Percentiles rank a stretch among this genome's conserved stretches.
Evolutionary conservation across 139 green algal genomes (phyloP).

Genomic region (Eudorina sp.): DNA sequence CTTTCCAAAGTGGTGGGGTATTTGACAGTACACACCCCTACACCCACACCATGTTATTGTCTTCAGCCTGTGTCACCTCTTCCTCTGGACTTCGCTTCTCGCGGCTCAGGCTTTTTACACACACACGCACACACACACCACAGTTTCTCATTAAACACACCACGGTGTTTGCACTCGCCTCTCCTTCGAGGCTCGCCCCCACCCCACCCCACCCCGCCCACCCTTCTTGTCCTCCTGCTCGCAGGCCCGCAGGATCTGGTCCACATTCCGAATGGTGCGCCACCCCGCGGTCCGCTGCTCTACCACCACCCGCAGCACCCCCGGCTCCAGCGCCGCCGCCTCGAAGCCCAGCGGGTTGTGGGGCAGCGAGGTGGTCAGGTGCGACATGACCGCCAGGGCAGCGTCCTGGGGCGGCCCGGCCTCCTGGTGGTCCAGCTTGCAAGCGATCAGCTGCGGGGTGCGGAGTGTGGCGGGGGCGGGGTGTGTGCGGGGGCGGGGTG

Average conservation of each 20-base stretch:
- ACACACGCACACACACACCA: neutral
- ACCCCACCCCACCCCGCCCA: neutral
- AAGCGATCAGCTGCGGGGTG: constrained; percentile 27
- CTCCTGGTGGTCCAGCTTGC: constrained; percentile 26
- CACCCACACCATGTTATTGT: too few species aligned
- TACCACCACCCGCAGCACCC: constrained; percentile 26
- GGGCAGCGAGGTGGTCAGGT: neutral
- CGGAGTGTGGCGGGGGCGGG: too few species aligned
- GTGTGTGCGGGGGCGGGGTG: too few species aligned
- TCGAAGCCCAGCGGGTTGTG: constrained; percentile 5
- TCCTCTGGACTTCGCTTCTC: too few species aligned
- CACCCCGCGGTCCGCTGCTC: constrained; percentile 1
- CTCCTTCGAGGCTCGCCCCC: too few species aligned
- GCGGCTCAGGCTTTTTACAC: neutral
- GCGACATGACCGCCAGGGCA: neutral
- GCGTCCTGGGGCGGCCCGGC: neutral
- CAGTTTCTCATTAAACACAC: too few species aligned
- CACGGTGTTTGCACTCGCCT: too few species aligned
- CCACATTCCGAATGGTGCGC: constrained; percentile 22
- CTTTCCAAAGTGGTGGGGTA: too few species aligned
- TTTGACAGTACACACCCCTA: too few species aligned
- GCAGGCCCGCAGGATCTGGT: constrained; percentile 12
- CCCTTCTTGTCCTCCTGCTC: neutral
- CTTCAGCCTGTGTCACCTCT: too few species aligned
- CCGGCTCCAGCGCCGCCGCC: neutral